Base-by-base conservation (phyloP, 2,329 filamentous ascomycete species). In the Stylonectria norvegica region DNA sequence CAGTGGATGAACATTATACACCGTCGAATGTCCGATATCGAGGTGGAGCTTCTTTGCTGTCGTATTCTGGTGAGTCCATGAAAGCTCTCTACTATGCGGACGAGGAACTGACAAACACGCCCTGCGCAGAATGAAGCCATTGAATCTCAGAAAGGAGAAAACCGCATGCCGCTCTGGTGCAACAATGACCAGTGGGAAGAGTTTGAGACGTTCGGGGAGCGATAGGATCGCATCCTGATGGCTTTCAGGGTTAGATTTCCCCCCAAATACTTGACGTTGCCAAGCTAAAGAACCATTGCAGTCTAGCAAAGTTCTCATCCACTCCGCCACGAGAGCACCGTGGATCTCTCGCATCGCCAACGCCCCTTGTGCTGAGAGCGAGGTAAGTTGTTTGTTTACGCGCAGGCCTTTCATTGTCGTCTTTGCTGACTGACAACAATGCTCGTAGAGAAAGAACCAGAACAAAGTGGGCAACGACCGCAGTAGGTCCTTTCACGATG, bases 391-490 rank as follows among this genome's bases (percentile, higher is more conserved):
- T 9, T 4, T 11, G 1, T 1, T 2, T n/a, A n/a, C n/a, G n/a
- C n/a, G n/a, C n/a, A n/a, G n/a, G n/a, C 18, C 5, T 7, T 20
- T 0, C 0, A 1, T 19, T 16, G 19, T 30, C 8, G 2, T n/a
- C 4, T 3, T 4, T 3, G 4, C 6, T 11, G 39, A 3, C 40
- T 47, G 3, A 45, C n/a, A n/a, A 5, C 7, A 14, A 17, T 6
- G 10, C 5, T 14, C 18, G 7, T 16, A 56, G 53, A 44, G 53
- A 35, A 56, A 56, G 33, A 36, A 34, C 15, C 49, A 51, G 12
- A 56, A 56, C 4, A 56, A 56, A 14, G 45, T 46, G 3, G 50
- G 53, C 0, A 56, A 56, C 2, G 53, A 56, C 14, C 49, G 51
- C 14, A 56, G n/a, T n/a, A n/a, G n/a, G n/a, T n/a, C n/a, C n/a